Conservation (phyloP, 176 grass and related monocot species). For the Zoysia pacifica region DNA sequence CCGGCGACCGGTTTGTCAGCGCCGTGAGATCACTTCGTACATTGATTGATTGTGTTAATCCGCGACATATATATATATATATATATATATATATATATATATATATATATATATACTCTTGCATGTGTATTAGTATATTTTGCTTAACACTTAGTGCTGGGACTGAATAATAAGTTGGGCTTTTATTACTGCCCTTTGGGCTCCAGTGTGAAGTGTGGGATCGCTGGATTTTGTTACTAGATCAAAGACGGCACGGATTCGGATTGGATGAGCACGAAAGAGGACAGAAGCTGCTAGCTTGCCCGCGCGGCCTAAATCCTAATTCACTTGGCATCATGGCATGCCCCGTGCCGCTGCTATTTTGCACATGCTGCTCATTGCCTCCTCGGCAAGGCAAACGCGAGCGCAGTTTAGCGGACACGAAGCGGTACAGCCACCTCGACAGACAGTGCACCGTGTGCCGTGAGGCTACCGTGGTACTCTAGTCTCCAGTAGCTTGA, state of each 20-base stretch:
- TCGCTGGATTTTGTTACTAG: too few species aligned
- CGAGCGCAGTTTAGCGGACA: background rate
- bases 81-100: too few species aligned
- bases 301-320: too few species aligned
- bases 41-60: background rate
- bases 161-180: too few species aligned
- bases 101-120: background rate
- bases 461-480: too few species aligned
- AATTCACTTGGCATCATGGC: background rate
- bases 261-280: background rate
- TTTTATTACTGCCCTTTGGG: too few species aligned
- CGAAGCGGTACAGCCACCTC: too few species aligned
- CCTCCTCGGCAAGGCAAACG: background rate
- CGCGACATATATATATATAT: background rate
- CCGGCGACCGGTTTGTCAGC: background rate
- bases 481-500: too few species aligned
- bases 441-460: too few species aligned
- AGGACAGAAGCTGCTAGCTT: background rate
- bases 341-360: too few species aligned
- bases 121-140: background rate
- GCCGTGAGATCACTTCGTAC: background rate
- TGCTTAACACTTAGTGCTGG: too few species aligned
- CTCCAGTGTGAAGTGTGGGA: too few species aligned
- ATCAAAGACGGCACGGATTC: background rate
- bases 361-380: background rate